These are phyloP conservation scores for Diaporthe sp. DNA, from an alignment of 2,329 filamentous ascomycete species.

Conservation along the genomic window DNA sequence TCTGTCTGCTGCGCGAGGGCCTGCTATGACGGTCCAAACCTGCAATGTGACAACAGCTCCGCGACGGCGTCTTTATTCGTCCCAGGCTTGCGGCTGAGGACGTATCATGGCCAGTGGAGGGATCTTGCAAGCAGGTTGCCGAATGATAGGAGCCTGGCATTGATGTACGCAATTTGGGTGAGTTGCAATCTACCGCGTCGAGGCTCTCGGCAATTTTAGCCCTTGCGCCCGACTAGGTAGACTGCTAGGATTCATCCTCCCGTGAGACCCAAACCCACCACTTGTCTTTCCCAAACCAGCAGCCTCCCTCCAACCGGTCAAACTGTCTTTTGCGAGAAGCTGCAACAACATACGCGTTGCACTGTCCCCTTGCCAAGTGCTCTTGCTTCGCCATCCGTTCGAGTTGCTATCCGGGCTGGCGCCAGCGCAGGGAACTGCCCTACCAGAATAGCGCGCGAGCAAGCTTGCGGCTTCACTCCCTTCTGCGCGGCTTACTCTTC, in stretches of 20 bases:
- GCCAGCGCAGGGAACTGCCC: background rate
- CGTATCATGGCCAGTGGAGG: background rate
- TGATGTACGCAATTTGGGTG: background rate
- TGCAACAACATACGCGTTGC: background rate
- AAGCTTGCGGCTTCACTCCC: background rate
- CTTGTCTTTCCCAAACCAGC: background rate
- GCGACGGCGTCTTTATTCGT: background rate
- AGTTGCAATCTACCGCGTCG: slow-evolving; percentile 27
- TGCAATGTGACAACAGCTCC: background rate
- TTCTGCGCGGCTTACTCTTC: slow-evolving; percentile 12
- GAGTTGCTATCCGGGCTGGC: background rate
- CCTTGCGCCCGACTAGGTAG: slow-evolving; percentile 13
- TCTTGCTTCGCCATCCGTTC: slow-evolving; percentile 6
- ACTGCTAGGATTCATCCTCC: slow-evolving; percentile 16
- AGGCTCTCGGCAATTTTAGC: slow-evolving; percentile 31
- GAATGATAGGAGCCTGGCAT: background rate
- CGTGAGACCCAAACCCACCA: slow-evolving; percentile 29
- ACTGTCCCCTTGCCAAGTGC: background rate
- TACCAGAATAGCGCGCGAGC: background rate
- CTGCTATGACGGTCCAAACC: background rate
- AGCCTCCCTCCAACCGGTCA: background rate
- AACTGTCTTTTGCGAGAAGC: background rate
- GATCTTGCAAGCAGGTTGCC: slow-evolving; percentile 4
- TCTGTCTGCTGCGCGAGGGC: slow-evolving; percentile 16
- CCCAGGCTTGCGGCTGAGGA: background rate